A percentile compares a stretch with the other conserved stretches of the same genome.
Evolutionary conservation across 129 eudicot genomes (phyloP).

Genomic region (Flaveria brownii): DNA sequence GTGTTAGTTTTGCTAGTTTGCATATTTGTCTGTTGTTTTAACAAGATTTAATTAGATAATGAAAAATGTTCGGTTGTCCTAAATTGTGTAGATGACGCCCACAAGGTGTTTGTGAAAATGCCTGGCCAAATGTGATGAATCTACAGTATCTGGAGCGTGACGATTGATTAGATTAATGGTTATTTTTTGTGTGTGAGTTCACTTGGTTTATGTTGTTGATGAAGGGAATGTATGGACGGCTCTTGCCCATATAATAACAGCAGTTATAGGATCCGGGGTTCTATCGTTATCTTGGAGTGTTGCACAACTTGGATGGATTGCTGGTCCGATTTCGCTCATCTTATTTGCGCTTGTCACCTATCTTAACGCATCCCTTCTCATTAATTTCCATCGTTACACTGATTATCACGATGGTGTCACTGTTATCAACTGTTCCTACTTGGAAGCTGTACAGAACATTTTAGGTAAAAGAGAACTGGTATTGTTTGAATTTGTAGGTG

Average conservation of each 20-base stretch:
- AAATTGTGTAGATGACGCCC: neutral
- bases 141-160: neutral
- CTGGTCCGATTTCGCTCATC: conserved; percentile 61
- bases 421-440: conserved; percentile 52
- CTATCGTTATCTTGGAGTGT: conserved; percentile 76
- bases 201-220: conserved; percentile 12
- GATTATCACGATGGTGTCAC: conserved; percentile 46
- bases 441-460: conserved; percentile 58
- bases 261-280: conserved; percentile 83
- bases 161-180: neutral
- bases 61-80: neutral
- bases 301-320: conserved; percentile 89
- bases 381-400: conserved; percentile 54
- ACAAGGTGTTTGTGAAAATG: conserved; percentile 24
- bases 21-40: too few relatives aligned
- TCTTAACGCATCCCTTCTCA: conserved; percentile 55
- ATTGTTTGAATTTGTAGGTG: neutral
- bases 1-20: too few relatives aligned
- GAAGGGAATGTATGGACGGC: conserved; percentile 72
- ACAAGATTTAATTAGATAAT: too few relatives aligned
- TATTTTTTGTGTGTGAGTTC: neutral
- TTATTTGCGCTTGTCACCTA: conserved; percentile 55
- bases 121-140: neutral
- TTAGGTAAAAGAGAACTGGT: conserved; percentile 45
- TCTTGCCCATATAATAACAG: conserved; percentile 80